A percentile compares a stretch with the other conserved stretches of the same genome.
Conservation (phyloP, 495 filamentous ascomycete genomes). For the Platismatia glauca region DNA sequence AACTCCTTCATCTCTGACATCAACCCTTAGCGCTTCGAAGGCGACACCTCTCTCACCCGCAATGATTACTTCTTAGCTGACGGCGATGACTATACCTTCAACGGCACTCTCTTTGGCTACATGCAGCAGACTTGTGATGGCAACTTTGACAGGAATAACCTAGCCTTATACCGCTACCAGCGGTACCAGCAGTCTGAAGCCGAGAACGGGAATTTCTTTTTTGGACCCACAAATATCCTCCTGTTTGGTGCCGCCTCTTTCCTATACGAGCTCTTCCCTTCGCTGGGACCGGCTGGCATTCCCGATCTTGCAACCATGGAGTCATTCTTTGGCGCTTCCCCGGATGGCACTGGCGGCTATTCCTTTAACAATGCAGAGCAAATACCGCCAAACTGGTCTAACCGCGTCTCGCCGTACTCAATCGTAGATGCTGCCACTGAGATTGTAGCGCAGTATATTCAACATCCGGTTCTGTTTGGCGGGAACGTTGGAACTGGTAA, state of each 20-base stretch:
- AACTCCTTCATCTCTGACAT: background rate
- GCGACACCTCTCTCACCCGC: conserved; percentile 34
- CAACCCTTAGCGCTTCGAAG: conserved; percentile 31
- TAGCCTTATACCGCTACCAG: conserved; percentile 30
- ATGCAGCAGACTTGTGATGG: conserved; percentile 28
- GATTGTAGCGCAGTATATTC: conserved; percentile 30
- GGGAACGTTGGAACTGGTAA: conserved; percentile 28
- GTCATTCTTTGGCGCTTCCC: conserved; percentile 32
- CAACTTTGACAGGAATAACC: conserved; percentile 28
- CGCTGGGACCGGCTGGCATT: conserved; percentile 22
- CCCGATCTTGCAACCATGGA: conserved; percentile 32
- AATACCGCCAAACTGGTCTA: conserved; percentile 34
- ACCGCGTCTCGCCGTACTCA: conserved; percentile 30
- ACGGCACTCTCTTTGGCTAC: conserved; percentile 33
- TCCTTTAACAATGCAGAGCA: conserved; percentile 30
- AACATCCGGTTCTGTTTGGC: conserved; percentile 34
- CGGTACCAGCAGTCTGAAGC: conserved; percentile 30
- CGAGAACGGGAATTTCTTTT: conserved; percentile 33
- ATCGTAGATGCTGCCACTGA: conserved; percentile 26
- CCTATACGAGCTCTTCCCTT: conserved; percentile 36
- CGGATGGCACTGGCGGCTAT: conserved; percentile 27
- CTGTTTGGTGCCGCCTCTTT: conserved; percentile 35
- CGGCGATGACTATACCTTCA: conserved; percentile 34
- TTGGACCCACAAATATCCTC: conserved; percentile 29
- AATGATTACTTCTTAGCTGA: conserved; percentile 34